These are phyloP conservation scores for Aspergillus japonicus DNA, from an alignment of 2,329 filamentous ascomycete genomes.

Conservation along the genomic window DNA sequence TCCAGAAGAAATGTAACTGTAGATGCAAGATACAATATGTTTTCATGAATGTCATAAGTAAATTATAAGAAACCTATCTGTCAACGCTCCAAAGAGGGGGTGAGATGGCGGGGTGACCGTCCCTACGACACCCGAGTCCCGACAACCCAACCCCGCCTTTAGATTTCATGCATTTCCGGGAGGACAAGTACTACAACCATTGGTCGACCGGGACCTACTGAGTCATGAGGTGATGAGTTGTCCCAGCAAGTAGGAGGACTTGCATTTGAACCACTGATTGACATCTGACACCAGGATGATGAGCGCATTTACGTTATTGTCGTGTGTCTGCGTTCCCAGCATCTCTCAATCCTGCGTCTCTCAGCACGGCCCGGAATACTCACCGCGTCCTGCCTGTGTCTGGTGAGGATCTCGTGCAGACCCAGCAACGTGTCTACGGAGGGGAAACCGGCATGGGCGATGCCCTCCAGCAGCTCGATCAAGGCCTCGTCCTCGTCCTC, in stretches of 20 bases:
- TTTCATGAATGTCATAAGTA: no score
- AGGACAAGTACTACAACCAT: neutral
- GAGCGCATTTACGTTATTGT: no score
- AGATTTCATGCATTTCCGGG: neutral
- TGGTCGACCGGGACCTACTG: neutral
- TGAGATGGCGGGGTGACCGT: slow-evolving; percentile 2
- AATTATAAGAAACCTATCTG: no score
- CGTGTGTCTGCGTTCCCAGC: no score
- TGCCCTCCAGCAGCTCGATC: neutral
- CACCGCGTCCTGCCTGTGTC: neutral
- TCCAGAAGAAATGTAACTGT: neutral
- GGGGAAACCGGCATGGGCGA: neutral
- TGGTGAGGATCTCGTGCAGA: neutral
- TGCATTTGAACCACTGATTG: neutral
- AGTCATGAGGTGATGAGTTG: slow-evolving; percentile 17
- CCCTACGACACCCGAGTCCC: neutral
- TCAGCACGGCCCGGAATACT: no score
- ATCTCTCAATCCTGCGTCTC: no score
- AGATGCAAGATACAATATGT: no score
- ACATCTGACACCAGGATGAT: no score
- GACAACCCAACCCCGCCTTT: slow-evolving; percentile 1
- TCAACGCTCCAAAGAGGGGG: neutral
- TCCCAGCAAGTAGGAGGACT: neutral
- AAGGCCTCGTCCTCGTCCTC: neutral
- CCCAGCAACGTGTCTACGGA: no score